Evolutionary conservation across 768 basidiomycete genomes (phyloP).

Genomic region (Mycena capillaripes): DNA sequence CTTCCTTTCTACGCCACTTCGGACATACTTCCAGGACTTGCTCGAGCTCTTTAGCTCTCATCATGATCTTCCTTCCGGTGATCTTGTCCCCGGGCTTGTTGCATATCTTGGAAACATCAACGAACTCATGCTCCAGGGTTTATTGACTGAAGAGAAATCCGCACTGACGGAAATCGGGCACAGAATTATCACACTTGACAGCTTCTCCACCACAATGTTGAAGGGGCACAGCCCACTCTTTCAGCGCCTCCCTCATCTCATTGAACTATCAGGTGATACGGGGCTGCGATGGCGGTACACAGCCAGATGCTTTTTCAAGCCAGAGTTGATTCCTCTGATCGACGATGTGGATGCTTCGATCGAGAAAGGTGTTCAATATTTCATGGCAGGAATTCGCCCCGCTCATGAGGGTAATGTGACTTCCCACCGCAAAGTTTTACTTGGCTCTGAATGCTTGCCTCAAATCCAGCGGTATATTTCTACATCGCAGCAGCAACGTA

Average conservation of each 20-base stretch:
- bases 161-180: not conserved
- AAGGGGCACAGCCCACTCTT: not conserved
- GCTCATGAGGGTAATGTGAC: not conserved
- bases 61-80: not conserved
- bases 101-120: slow-evolving; percentile 11
- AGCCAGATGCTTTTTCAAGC: not conserved
- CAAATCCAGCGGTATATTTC: not conserved
- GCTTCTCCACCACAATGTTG: not conserved
- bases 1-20: not conserved
- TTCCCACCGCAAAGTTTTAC: not conserved
- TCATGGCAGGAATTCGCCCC: too few relatives aligned
- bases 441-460: not conserved
- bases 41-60: not conserved
- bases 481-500: not conserved
- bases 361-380: not conserved
- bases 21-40: not conserved
- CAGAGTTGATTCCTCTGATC: not conserved
- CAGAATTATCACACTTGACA: not conserved
- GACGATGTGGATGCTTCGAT: not conserved
- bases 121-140: not conserved
- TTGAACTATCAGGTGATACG: not conserved
- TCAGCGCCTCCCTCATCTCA: not conserved
- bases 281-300: slow-evolving; percentile 4
- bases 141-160: not conserved
- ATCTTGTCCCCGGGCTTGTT: not conserved